These are phyloP conservation scores for Eucommia ulmoides DNA, from an alignment of 257 asterid genomes.

Conservation along the genomic window DNA sequence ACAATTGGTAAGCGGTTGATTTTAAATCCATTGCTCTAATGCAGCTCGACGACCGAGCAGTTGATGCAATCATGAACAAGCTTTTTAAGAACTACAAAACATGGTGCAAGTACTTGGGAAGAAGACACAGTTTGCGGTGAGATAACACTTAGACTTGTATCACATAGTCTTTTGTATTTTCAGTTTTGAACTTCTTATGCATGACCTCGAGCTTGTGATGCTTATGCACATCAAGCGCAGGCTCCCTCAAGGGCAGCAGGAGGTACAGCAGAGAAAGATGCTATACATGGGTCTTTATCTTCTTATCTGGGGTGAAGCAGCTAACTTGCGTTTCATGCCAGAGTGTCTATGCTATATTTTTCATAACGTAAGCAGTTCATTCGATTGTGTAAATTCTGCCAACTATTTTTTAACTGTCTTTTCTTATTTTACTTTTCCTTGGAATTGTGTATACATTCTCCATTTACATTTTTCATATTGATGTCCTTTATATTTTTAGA, in stretches of 20 bases:
- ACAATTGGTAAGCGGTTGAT: conserved; percentile 14
- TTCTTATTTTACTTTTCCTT: background rate
- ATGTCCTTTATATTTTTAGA: conserved; percentile 30
- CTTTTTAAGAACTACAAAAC: conserved; percentile 94
- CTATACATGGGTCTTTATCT: conserved; percentile 98
- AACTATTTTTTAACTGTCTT: too few species aligned
- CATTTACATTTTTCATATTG: conserved; percentile 8
- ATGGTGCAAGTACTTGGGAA: conserved; percentile 95
- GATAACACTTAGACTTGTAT: conserved; percentile 8
- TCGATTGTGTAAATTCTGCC: too few species aligned
- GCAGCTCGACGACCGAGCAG: conserved; percentile 95
- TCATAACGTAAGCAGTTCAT: conserved; percentile 63
- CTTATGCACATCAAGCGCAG: conserved; percentile 23
- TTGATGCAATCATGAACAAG: conserved; percentile 80
- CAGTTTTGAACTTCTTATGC: conserved; percentile 1
- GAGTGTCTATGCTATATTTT: conserved; percentile 98
- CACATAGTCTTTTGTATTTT: conserved; percentile 1
- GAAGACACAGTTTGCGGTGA: conserved; percentile 91
- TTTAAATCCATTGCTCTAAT: conserved; percentile 8
- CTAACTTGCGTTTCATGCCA: conserved; percentile 90
- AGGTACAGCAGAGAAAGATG: conserved; percentile 83
- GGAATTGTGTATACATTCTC: background rate
- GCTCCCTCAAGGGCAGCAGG: conserved; percentile 77
- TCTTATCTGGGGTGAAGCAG: conserved; percentile 99
- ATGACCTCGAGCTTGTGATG: conserved; percentile 2